Base-by-base conservation (phyloP, 441 rosid species). In the Pelargonium citronellum region DNA sequence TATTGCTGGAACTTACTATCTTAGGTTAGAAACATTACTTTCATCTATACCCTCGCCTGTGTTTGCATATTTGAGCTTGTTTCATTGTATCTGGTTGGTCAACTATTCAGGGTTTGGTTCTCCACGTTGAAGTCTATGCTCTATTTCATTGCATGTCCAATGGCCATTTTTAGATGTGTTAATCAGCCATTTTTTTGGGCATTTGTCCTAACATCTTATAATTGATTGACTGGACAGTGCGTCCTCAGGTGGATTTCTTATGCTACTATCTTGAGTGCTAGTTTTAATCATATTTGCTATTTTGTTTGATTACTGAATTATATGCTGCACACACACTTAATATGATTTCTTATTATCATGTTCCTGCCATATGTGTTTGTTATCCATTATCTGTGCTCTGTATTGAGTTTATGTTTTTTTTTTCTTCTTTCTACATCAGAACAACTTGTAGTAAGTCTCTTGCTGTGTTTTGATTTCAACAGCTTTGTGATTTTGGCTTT, bases 401-500 rank as follows among this genome's bases (percentile, higher is more conserved):
- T 60, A 20, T 7, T 16, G 10, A 60, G 20, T 69, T 20, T 61
- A 55, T 62, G 68, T n/a, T 7, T 68, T 66, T 66, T 61, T 30
- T 27, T n/a, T n/a, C n/a, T 24, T 60, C 27, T 24, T 60, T 37
- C 20, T 15, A 13, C 68, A 7, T 4, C 1, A 65, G 24, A 17
- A n/a, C 1, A 37, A 44, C 64, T 72, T n/a, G 10, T 72, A 67
- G 62, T 61, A 67, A 73, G 57, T 67, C 43, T 13, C 43, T 6
- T 41, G 12, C 63, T 61, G 46, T 69, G 53, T 70, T 72, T 75
- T 67, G 63, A 58, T 39, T 41, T 72, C 20, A 20, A 61, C 91
- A 95, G 99, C 96, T 92, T 65, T 95, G 99, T 65, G 99, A 92
- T 85, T 95, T 95, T 83, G 99, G 99, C 66, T 92, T 95, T 84